Conservation (phyloP, 192 early-diverging fungal genomes). For the Ambispora gerdemannii region DNA sequence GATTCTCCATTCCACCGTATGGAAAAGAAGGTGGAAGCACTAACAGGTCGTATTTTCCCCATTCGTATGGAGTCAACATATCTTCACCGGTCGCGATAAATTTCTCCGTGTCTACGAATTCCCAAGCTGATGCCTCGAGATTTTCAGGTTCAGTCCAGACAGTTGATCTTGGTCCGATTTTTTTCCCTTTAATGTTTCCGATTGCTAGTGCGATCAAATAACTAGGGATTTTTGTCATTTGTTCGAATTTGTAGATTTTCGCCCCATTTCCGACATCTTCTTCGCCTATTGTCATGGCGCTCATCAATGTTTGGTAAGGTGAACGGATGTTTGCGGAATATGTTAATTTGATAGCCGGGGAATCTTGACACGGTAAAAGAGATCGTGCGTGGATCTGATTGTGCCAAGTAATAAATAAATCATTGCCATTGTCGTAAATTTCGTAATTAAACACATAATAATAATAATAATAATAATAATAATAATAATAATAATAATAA, state of each 20-base stretch:
- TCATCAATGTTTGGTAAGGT: constrained; percentile 91
- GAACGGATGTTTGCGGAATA: constrained; percentile 80
- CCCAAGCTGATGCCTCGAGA: constrained; percentile 87
- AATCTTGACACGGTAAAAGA: constrained; percentile 87
- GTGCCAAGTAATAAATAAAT: too few relatives aligned
- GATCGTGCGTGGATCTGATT: constrained; percentile 88
- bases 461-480: too few relatives aligned
- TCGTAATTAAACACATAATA: constrained; percentile 4
- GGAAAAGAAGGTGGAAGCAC: constrained; percentile 85
- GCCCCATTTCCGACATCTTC: constrained; percentile 48
- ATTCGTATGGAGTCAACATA: constrained; percentile 86
- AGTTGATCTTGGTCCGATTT: constrained; percentile 87
- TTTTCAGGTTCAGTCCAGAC: constrained; percentile 97
- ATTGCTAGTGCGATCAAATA: constrained; percentile 95
- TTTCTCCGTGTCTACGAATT: constrained; percentile 79
- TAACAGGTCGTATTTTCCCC: constrained; percentile 94
- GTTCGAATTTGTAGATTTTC: constrained; percentile 76
- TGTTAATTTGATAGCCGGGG: constrained; percentile 82
- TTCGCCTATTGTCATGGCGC: constrained; percentile 72
- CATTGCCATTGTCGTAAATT: too few relatives aligned
- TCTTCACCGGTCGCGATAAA: constrained; percentile 66
- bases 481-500: background rate
- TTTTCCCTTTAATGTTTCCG: constrained; percentile 77
- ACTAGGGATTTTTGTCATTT: constrained; percentile 85
- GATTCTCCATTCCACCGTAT: constrained; percentile 97